A percentile compares a stretch with the other conserved stretches of the same genome.
phyloP scores from a whole-genome alignment of 352 stramenopile genomes.

The Globisporangium perplexum region DNA sequence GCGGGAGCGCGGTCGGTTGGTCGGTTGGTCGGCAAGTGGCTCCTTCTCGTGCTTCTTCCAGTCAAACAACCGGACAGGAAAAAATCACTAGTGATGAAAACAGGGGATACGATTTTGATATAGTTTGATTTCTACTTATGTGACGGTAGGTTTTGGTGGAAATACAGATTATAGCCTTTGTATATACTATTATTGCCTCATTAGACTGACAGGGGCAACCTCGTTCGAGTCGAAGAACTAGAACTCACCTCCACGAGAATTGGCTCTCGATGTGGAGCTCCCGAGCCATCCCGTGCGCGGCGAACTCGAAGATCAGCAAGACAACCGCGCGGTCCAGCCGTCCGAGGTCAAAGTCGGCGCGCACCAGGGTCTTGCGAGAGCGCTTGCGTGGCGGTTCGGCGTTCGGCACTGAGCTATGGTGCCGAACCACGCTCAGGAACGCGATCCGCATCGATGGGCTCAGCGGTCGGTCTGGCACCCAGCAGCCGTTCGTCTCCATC shows the following conservation, averaged over 20 bases:
- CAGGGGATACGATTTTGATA: not conserved
- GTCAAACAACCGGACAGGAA: not conserved
- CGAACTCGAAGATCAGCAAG: constrained; percentile 2
- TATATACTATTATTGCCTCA: too few relatives aligned
- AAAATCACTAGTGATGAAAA: not conserved
- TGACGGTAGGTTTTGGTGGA: too few relatives aligned
- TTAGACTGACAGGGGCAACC: too few relatives aligned
- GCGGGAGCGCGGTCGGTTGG: not conserved
- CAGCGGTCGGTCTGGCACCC: not conserved
- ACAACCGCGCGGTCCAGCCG: not conserved
- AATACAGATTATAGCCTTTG: not conserved
- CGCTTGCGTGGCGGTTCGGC: not conserved
- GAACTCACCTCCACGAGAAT: not conserved
- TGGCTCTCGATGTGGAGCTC: not conserved
- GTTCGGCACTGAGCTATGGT: not conserved
- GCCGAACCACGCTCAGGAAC: not conserved
- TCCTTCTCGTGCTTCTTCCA: not conserved
- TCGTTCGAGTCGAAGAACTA: too few relatives aligned
- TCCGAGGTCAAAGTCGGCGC: not conserved
- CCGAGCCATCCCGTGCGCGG: not conserved
- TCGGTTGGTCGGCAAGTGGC: not conserved
- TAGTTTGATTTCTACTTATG: not conserved
- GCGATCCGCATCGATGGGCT: not conserved
- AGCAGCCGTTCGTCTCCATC: not conserved
- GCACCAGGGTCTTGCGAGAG: not conserved